Conservation (phyloP, 108 stramenopile genomes). For the Discostella stelligeroides region DNA sequence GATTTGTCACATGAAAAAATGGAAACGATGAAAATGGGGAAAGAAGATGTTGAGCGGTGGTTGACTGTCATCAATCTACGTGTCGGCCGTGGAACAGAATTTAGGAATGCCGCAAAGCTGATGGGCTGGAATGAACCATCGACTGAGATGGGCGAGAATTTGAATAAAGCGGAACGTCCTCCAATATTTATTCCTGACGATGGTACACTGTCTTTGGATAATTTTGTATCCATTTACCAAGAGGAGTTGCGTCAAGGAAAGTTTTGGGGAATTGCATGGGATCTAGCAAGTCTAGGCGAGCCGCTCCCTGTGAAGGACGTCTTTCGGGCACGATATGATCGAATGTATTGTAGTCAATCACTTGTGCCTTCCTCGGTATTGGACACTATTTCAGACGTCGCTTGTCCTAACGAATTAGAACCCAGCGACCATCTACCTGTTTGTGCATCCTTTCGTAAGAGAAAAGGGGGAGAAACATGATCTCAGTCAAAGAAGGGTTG, state of each 20-base stretch:
- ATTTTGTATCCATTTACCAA: slow-evolving; percentile 78
- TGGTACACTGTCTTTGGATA: slow-evolving; percentile 62
- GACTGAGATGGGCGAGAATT: slow-evolving; percentile 25
- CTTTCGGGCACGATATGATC: slow-evolving; percentile 85
- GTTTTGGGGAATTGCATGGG: slow-evolving; percentile 93
- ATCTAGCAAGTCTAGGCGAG: slow-evolving; percentile 77
- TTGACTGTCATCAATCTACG: slow-evolving; percentile 74
- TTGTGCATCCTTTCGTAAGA: slow-evolving; percentile 62
- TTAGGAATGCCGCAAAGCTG: slow-evolving; percentile 63
- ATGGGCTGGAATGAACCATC: slow-evolving; percentile 73
- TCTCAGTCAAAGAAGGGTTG: neutral
- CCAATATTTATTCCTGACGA: slow-evolving; percentile 63
- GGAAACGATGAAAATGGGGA: slow-evolving; percentile 56
- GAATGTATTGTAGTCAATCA: slow-evolving; percentile 76
- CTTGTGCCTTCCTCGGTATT: slow-evolving; percentile 63
- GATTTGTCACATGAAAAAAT: slow-evolving; percentile 1
- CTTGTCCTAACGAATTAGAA: slow-evolving; percentile 83
- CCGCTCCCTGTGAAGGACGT: slow-evolving; percentile 74
- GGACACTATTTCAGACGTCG: slow-evolving; percentile 49
- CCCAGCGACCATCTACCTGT: slow-evolving; percentile 93
- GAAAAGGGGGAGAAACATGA: neutral
- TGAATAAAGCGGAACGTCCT: slow-evolving; percentile 39
- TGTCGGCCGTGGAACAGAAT: slow-evolving; percentile 81
- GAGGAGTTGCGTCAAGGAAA: slow-evolving; percentile 86
- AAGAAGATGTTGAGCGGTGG: slow-evolving; percentile 81